Evolutionary conservation across 1,284 basidiomycete species (phyloP), one percentile per base, ranked within the genome.

Genomic region (Trametes versicolor): DNA sequence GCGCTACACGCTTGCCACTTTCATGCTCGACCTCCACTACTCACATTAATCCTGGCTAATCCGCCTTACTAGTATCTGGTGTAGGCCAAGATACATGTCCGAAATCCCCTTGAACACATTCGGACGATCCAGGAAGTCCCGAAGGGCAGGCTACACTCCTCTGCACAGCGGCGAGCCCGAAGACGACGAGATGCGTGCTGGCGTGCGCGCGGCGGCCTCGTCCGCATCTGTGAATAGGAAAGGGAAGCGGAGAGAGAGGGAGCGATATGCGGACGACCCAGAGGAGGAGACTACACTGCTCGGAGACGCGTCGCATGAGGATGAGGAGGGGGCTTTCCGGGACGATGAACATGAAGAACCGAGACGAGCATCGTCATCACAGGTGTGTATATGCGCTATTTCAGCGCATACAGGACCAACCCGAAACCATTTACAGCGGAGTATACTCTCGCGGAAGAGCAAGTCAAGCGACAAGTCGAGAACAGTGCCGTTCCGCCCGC

Each of bases 401-500:
- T 9, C 45, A 32, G 43, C 29, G 32, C 12, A 34, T 19, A 13
- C 23, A 4, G n/a, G 27, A 23, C 49, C 37, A 27, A 0, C 23
- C 41, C n/a, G 21, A 49, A 41, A n/a, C 7, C 10, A 37, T 47
- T 32, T 50, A n/a, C 60, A 81, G 80, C 74, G 72, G 21, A 76
- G 78, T 17, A 77, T 79, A 5, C 68, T 74, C 1, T 70, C 70
- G 55, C 70, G 74, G 39, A 77, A 65, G 58, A 71, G 66, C 49
- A 78, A 74, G 54, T 66, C 73, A 10, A 88, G 88, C 67, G 91
- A 93, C 76, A 89, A 87, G 70, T 92, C 93, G 4, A 81, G 94
- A 69, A 91, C 87, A 4, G 85, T 96, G 69, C 90, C 93, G 4
- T 92, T 96, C 71, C 84, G 87, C 69, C 89, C 93, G 10, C 81